These are phyloP conservation scores for Papilionanthe hybrid DNA, from an alignment of 116 monocot species.

Conservation along the genomic window DNA sequence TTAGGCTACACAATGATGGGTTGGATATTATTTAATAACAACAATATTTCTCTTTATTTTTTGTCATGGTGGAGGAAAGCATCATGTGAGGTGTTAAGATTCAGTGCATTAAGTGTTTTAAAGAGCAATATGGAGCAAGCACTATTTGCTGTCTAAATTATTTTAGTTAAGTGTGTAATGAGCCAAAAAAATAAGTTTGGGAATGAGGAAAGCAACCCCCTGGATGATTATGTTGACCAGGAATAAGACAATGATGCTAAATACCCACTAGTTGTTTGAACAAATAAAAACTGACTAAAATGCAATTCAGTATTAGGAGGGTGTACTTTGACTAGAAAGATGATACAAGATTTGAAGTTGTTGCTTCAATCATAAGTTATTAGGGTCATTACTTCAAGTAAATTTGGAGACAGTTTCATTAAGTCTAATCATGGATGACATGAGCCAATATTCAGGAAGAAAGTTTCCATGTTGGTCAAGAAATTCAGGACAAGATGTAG, in stretches of 20 bases:
- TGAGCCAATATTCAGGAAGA: no score
- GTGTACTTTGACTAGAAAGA: neutral
- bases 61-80: neutral
- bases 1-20: slow-evolving; percentile 5
- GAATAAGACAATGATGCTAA: neutral
- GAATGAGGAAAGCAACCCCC: neutral
- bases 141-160: neutral
- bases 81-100: neutral
- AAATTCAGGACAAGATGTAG: no score
- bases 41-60: neutral
- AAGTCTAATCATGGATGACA: no score
- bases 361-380: no score
- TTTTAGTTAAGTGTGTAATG: neutral
- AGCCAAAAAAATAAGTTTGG: neutral
- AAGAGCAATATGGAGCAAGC: neutral
- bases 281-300: no score
- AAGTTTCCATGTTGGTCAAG: no score
- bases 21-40: neutral
- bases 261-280: slow-evolving; percentile 2
- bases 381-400: no score
- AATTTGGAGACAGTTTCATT: no score
- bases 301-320: neutral
- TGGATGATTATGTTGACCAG: slow-evolving; percentile 7
- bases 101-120: slow-evolving; percentile 1
- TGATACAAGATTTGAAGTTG: no score